Percentiles rank a stretch among this genome's conserved stretches.
Conservation (phyloP, 305 asterid genomes). For the Rubia tinctorum region DNA sequence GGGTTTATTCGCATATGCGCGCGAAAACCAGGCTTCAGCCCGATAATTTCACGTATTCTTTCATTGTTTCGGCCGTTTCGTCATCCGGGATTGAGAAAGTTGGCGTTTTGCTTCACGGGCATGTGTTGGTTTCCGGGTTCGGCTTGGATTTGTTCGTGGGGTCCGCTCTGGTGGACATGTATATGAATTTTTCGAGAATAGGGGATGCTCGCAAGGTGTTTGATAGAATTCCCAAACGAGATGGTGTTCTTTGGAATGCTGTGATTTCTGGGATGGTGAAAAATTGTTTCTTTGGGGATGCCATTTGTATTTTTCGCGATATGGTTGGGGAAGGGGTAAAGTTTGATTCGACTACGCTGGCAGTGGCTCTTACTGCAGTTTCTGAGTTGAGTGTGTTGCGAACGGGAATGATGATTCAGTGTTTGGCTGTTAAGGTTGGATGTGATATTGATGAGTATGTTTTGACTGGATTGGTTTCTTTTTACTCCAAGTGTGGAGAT, state of each 20-base stretch:
- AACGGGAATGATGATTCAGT: constrained; percentile 64
- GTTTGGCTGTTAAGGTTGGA: constrained; percentile 63
- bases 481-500: constrained; percentile 74
- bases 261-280: constrained; percentile 70
- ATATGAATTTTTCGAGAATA: constrained; percentile 39
- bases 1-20: constrained; percentile 40
- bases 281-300: constrained; percentile 50
- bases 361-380: constrained; percentile 54
- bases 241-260: constrained; percentile 79
- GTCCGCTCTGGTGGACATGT: constrained; percentile 68
- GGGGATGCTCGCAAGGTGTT: constrained; percentile 62
- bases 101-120: constrained; percentile 68
- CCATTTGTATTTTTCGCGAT: constrained; percentile 35
- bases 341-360: constrained; percentile 65
- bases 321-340: constrained; percentile 41
- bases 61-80: constrained; percentile 48
- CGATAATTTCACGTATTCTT: constrained; percentile 63
- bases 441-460: constrained; percentile 53
- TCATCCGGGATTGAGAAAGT: constrained; percentile 30
- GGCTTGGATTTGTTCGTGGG: constrained; percentile 70
- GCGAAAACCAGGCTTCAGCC: constrained; percentile 39
- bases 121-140: constrained; percentile 52
- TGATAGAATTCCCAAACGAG: constrained; percentile 56
- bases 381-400: constrained; percentile 74
- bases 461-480: constrained; percentile 59